Conservation (phyloP, 345 rosid genomes). For the Trapa bicornis region DNA sequence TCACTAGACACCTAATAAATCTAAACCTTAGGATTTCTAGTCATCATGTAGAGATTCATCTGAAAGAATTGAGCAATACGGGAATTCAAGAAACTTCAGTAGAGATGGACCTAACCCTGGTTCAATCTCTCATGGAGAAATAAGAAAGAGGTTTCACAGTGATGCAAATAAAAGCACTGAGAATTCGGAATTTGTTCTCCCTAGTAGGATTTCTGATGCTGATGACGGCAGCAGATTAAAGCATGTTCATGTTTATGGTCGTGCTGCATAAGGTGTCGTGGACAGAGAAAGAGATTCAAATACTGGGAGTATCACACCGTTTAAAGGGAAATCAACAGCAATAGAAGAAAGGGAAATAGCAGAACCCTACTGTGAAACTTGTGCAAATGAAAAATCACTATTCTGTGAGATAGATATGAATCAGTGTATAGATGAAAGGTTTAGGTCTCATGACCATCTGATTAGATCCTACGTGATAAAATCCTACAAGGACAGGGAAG, state of each 20-base stretch:
- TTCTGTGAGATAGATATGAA: slow-evolving; percentile 14
- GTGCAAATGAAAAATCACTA: slow-evolving; percentile 12
- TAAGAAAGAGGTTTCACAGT: slow-evolving; percentile 19
- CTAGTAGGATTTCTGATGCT: slow-evolving; percentile 17
- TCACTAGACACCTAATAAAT: neutral
- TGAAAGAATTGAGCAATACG: slow-evolving; percentile 21
- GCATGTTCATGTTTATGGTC: slow-evolving; percentile 24
- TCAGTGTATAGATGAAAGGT: slow-evolving; percentile 21
- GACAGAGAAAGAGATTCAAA: slow-evolving; percentile 21
- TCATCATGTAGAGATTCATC: slow-evolving; percentile 12
- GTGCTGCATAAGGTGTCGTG: slow-evolving; percentile 18
- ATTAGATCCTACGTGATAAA: slow-evolving; percentile 14
- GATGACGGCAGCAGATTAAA: slow-evolving; percentile 17
- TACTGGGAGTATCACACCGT: slow-evolving; percentile 17
- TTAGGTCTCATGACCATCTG: slow-evolving; percentile 20
- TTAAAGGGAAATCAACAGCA: slow-evolving; percentile 21
- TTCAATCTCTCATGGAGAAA: slow-evolving; percentile 15
- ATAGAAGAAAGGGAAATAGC: slow-evolving; percentile 16
- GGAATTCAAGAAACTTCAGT: slow-evolving; percentile 20
- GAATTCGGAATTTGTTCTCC: slow-evolving; percentile 15
- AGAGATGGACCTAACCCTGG: slow-evolving; percentile 17
- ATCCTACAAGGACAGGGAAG: slow-evolving; percentile 25
- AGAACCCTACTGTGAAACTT: slow-evolving; percentile 27
- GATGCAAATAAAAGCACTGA: slow-evolving; percentile 13
- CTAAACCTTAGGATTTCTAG: neutral